Evolutionary conservation across 1,139 yeast genomes (phyloP).

Genomic region (Trichomonascaceae sp.): DNA sequence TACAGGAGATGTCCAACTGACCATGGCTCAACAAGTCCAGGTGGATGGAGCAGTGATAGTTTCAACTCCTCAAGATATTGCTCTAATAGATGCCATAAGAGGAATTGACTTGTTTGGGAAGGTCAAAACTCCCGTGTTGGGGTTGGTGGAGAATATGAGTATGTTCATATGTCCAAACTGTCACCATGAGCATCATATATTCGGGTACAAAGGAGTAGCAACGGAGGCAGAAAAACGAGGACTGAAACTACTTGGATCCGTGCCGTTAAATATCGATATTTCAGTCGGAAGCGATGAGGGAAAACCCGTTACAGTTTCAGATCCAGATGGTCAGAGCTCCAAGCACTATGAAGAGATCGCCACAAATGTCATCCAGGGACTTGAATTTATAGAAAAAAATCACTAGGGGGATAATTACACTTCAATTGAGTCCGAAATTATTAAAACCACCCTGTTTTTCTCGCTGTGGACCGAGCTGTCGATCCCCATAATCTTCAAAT

Average conservation of each 20-base stretch:
- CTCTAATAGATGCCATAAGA: conserved; percentile 71
- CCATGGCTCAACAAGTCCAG: conserved; percentile 69
- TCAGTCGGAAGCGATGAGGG: conserved; percentile 60
- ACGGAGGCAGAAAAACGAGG: conserved; percentile 50
- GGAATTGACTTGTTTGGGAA: conserved; percentile 76
- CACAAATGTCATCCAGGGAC: conserved; percentile 10
- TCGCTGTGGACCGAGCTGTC: background rate
- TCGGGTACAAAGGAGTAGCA: conserved; percentile 62
- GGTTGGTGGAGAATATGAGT: conserved; percentile 83
- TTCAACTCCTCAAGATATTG: conserved; percentile 84
- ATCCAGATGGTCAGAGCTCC: conserved; percentile 33
- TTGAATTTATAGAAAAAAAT: conserved; percentile 6
- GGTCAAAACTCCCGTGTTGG: conserved; percentile 67
- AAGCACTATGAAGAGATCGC: conserved; percentile 28
- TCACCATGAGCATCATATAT: conserved; percentile 64
- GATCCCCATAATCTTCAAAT: background rate
- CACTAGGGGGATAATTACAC: too few relatives aligned
- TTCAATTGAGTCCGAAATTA: too few relatives aligned
- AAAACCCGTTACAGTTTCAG: conserved; percentile 51
- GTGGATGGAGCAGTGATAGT: conserved; percentile 79
- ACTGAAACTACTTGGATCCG: conserved; percentile 53
- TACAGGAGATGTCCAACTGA: conserved; percentile 82
- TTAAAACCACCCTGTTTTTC: background rate
- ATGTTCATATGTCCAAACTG: conserved; percentile 71
- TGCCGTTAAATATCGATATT: conserved; percentile 62